Evolutionary conservation across 768 basidiomycete genomes (phyloP), one percentile per base, ranked within the genome.

Genomic region (Boletus sensibilis): DNA sequence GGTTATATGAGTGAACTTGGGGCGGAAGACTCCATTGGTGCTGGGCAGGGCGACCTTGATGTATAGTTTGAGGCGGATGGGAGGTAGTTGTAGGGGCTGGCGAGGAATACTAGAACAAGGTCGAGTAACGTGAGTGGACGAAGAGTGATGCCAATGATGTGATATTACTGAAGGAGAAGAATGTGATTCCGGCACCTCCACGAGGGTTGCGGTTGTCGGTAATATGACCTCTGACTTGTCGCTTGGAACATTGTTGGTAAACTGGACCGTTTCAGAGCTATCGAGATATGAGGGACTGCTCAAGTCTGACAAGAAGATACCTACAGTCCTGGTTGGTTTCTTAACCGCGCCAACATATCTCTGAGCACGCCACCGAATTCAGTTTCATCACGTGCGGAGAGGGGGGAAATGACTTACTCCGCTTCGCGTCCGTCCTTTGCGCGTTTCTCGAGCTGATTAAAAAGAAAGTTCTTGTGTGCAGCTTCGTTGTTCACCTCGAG

Each of bases 381-480:
- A 54, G 40, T 33, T 23, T 41, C 33, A 48, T 45, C 23, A 23
- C 34, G n/a, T n/a, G 20, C 7, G 11, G 9, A n/a, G 21, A 50
- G 21, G 46, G 18, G 25, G 27, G 8, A 11, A n/a, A 51, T 4
- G 20, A 67, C 76, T 57, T 54, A 76, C 82, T 75, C 72, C 38
- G 82, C 83, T 51, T 77, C 68, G 20, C 75, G 72, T 2, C 82
- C 83, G 20, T 77, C 77, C 38, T 70, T 66, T 8, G 78, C 67
- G 61, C 70, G 70, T 57, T 66, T 63, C 57, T 71, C 53, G 25
- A 79, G 64, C 46, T 79, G 70, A 52, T 65, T 61, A 47, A 71
- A 53, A 34, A 70, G 53, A 56, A 64, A 76, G 23, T 74, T 72
- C 52, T 69, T 64, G 50, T 74, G 70, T 3, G 76, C 81, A 1